Conservation (phyloP, 129 eudicot species). For the Cynara cardunculus region DNA sequence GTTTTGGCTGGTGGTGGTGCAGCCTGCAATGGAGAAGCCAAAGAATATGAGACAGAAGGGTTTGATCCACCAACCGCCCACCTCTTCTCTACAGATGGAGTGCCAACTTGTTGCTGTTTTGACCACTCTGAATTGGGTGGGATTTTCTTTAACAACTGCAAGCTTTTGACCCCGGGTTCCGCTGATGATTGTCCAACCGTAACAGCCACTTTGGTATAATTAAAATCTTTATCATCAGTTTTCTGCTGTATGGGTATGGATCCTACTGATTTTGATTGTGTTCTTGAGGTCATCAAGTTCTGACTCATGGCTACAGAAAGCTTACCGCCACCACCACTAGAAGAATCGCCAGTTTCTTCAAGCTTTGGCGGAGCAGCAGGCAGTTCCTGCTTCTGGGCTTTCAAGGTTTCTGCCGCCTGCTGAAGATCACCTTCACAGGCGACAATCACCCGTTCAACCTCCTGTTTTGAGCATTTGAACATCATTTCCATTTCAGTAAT, state of each 20-base stretch:
- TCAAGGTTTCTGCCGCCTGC: constrained; percentile 66
- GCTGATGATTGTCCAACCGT: constrained; percentile 28
- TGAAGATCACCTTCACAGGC: constrained; percentile 76
- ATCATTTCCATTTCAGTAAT: constrained; percentile 57
- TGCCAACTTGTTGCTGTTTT: constrained; percentile 45
- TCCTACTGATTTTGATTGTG: constrained; percentile 30
- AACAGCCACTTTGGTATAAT: constrained; percentile 43
- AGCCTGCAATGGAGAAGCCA: constrained; percentile 53
- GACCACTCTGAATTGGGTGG: constrained; percentile 57
- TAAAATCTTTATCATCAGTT: constrained; percentile 53
- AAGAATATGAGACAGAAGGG: constrained; percentile 49
- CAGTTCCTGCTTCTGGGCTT: constrained; percentile 57
- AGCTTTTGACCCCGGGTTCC: constrained; percentile 44
- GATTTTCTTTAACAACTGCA: constrained; percentile 41
- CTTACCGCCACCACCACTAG: constrained; percentile 38
- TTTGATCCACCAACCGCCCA: constrained; percentile 49
- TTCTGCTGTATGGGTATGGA: constrained; percentile 32
- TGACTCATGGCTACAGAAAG: constrained; percentile 33
- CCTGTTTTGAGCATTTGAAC: constrained; percentile 67
- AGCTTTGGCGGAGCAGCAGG: constrained; percentile 40
- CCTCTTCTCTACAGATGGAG: constrained; percentile 44
- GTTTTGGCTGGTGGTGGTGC: constrained; percentile 46
- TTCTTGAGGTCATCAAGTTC: constrained; percentile 30
- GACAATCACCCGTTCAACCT: constrained; percentile 64
- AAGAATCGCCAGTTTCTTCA: constrained; percentile 64